Conservation (phyloP, 1,284 basidiomycete species). For the Thelephora terrestris region DNA sequence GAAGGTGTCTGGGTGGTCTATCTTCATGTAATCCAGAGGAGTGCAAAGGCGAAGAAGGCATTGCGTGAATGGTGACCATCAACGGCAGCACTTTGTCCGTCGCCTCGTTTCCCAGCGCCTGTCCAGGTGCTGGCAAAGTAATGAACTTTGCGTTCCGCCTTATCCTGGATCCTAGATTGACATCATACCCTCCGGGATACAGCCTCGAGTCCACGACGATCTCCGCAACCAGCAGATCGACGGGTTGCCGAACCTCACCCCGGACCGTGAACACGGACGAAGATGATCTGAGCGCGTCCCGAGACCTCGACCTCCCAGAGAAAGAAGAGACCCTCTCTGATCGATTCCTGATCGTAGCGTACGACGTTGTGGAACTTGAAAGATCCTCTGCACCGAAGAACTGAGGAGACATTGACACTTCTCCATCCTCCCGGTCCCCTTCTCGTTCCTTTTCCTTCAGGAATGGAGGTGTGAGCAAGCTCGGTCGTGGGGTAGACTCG, state of each 20-base stretch:
- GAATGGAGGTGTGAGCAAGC: constrained; percentile 1
- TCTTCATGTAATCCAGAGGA: constrained; percentile 57
- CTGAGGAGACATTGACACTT: background rate
- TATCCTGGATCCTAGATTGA: constrained; percentile 39
- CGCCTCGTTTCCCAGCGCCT: constrained; percentile 9
- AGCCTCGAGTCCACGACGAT: constrained; percentile 68
- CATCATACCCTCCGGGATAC: constrained; percentile 61
- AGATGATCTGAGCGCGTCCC: constrained; percentile 24
- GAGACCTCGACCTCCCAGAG: constrained; percentile 20
- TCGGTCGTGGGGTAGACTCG: background rate
- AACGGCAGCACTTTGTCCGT: constrained; percentile 35
- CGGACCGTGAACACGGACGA: constrained; percentile 49
- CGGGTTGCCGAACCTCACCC: constrained; percentile 43
- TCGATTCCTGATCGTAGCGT: constrained; percentile 6
- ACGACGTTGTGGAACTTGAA: constrained; percentile 8
- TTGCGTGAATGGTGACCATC: constrained; percentile 45
- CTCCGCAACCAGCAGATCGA: constrained; percentile 61
- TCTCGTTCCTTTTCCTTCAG: constrained; percentile 1
- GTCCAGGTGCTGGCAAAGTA: constrained; percentile 10
- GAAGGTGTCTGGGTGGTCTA: constrained; percentile 57
- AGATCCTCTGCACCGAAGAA: constrained; percentile 1
- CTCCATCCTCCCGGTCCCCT: too few relatives aligned
- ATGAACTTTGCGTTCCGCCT: constrained; percentile 24
- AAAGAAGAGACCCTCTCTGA: constrained; percentile 6
- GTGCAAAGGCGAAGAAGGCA: constrained; percentile 73